Conservation (phyloP, 169 alveolate species). For the Babesia gibsoni region DNA sequence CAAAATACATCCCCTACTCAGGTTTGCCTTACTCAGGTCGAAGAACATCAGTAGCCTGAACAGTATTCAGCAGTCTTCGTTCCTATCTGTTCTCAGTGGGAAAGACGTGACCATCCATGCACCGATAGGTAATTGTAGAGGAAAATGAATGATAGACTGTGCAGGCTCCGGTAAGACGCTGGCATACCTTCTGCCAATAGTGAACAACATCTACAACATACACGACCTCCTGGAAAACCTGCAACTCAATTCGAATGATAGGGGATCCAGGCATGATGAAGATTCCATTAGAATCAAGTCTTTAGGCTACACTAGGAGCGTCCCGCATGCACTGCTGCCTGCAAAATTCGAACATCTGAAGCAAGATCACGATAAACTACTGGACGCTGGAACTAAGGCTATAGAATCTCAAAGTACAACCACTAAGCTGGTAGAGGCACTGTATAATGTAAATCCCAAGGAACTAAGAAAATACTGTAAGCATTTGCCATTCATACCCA, state of each 20-base stretch:
- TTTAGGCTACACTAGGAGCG: constrained; percentile 40
- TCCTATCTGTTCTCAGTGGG: constrained; percentile 70
- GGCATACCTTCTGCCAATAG: constrained; percentile 71
- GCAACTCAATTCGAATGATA: constrained; percentile 16
- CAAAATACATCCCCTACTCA: constrained; percentile 41
- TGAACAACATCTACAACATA: constrained; percentile 69
- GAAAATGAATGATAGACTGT: background rate
- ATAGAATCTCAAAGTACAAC: constrained; percentile 17
- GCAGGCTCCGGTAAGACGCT: constrained; percentile 75
- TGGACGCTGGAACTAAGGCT: background rate
- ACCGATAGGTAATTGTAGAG: constrained; percentile 32
- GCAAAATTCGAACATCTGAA: constrained; percentile 18
- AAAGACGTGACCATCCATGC: constrained; percentile 69
- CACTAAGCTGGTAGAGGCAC: constrained; percentile 36
- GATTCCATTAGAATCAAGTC: constrained; percentile 19
- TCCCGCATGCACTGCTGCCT: constrained; percentile 59
- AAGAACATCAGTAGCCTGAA: constrained; percentile 56
- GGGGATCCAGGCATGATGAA: background rate
- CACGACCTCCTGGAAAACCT: constrained; percentile 72
- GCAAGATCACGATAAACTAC: constrained; percentile 26
- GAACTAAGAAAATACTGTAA: background rate
- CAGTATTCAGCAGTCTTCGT: constrained; percentile 62
- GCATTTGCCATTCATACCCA: constrained; percentile 14
- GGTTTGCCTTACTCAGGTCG: constrained; percentile 30
- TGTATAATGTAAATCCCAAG: constrained; percentile 22